phyloP scores from a whole-genome alignment of 2,329 filamentous ascomycete genomes.

The Elsinoe necatrix region DNA sequence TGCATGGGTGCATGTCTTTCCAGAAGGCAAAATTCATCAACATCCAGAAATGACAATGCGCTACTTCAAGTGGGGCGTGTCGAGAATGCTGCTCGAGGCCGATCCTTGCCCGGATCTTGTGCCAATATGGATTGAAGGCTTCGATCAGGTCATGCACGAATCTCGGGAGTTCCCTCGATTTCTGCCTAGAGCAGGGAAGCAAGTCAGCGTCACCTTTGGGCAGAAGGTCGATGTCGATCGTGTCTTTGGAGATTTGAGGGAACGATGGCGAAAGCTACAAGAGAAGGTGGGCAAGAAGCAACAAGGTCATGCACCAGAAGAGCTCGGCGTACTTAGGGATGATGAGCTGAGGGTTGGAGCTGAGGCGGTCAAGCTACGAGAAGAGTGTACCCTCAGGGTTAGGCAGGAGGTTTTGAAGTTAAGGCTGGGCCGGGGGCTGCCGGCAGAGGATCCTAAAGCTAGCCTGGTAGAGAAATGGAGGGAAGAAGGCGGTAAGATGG shows the following conservation, averaged over 20 bases:
- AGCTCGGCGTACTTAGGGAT: conserved; percentile 54
- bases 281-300: conserved; percentile 42
- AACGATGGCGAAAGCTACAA: conserved; percentile 62
- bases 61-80: conserved; percentile 98
- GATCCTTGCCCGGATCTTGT: conserved; percentile 81
- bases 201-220: conserved; percentile 68
- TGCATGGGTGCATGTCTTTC: conserved; percentile 91
- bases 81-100: conserved; percentile 80
- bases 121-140: conserved; percentile 90
- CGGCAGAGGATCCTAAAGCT: conserved; percentile 71
- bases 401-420: conserved; percentile 74
- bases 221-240: conserved; percentile 64
- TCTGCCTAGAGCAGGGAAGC: conserved; percentile 64
- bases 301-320: conserved; percentile 28
- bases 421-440: conserved; percentile 59
- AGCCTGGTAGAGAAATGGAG: conserved; percentile 76
- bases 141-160: conserved; percentile 82
- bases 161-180: conserved; percentile 69
- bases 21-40: conserved; percentile 91
- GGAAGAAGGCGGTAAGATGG: conserved; percentile 44
- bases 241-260: conserved; percentile 68
- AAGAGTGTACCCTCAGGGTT: conserved; percentile 71
- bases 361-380: conserved; percentile 69
- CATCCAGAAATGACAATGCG: conserved; percentile 68
- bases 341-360: conserved; percentile 57